phyloP scores from a whole-genome alignment of 1,284 basidiomycete species.

The Irpex lacteus region DNA sequence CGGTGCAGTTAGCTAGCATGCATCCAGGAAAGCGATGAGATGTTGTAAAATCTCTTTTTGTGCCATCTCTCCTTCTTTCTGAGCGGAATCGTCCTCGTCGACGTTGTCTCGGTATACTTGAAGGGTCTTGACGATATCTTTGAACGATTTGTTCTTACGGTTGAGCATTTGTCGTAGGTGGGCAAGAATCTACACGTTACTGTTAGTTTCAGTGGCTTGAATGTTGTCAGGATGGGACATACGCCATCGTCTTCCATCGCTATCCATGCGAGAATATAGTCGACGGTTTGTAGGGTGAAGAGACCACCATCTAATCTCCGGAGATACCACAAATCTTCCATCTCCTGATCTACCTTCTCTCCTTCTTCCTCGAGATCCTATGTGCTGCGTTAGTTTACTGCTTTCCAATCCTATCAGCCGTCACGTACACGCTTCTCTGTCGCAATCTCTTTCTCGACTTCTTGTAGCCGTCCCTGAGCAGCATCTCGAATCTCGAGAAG shows the following conservation, averaged over 20 bases:
- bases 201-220: constrained; percentile 11
- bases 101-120: constrained; percentile 71
- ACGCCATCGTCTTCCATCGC: constrained; percentile 99
- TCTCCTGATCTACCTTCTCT: constrained; percentile 57
- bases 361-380: constrained; percentile 57
- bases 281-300: constrained; percentile 86
- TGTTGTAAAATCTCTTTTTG: constrained; percentile 70
- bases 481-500: constrained; percentile 84
- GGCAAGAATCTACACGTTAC: constrained; percentile 52
- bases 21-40: constrained; percentile 65
- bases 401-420: neutral
- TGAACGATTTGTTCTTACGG: constrained; percentile 64
- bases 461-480: constrained; percentile 56
- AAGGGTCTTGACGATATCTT: constrained; percentile 65
- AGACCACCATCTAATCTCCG: constrained; percentile 83
- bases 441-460: constrained; percentile 62
- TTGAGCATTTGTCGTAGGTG: constrained; percentile 76
- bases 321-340: constrained; percentile 81
- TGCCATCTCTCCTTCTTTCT: constrained; percentile 38
- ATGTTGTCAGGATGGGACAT: constrained; percentile 28
- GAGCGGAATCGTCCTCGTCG: constrained; percentile 44
- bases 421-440: constrained; percentile 59
- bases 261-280: constrained; percentile 94
- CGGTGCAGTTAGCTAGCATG: constrained; percentile 17
- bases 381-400: neutral